Evolutionary conservation across 441 rosid genomes (phyloP).

Genomic region (Macaranga tanarius): DNA sequence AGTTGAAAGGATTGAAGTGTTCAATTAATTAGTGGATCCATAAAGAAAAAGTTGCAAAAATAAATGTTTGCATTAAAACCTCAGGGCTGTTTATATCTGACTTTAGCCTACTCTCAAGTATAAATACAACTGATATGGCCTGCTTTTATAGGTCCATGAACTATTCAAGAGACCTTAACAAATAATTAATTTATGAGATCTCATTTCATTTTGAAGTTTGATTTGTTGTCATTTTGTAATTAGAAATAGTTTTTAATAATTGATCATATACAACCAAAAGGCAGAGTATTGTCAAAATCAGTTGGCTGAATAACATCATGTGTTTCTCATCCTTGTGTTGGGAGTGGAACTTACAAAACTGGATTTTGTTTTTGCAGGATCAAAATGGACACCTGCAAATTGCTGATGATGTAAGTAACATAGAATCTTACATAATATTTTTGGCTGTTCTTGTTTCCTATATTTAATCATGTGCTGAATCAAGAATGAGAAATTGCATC

Average conservation of each 20-base stretch:
- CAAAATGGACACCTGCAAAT: constrained; percentile 66
- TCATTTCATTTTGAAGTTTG: background rate
- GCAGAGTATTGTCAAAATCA: no score
- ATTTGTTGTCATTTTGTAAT: background rate
- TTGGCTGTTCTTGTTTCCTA: background rate
- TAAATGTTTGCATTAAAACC: background rate
- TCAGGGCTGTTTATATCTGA: background rate
- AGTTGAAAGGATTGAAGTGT: background rate
- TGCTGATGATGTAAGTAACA: constrained; percentile 82
- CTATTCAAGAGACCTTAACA: background rate
- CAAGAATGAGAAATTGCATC: background rate
- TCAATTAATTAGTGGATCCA: background rate
- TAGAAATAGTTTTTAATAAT: background rate
- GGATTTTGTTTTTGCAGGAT: constrained; percentile 60
- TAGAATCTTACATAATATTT: constrained; percentile 8
- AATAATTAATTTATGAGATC: background rate
- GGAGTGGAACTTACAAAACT: constrained; percentile 17
- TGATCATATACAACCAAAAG: background rate
- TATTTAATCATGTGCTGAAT: background rate
- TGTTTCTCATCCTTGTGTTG: background rate
- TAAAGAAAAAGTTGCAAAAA: background rate
- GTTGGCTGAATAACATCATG: background rate
- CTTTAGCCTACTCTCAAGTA: background rate
- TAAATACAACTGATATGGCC: background rate
- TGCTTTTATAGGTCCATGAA: background rate